A percentile compares a stretch with the other conserved stretches of the same genome.
phyloP scores from a whole-genome alignment of 2,329 filamentous ascomycete genomes.

The Aspergillus quadrilineatus region DNA sequence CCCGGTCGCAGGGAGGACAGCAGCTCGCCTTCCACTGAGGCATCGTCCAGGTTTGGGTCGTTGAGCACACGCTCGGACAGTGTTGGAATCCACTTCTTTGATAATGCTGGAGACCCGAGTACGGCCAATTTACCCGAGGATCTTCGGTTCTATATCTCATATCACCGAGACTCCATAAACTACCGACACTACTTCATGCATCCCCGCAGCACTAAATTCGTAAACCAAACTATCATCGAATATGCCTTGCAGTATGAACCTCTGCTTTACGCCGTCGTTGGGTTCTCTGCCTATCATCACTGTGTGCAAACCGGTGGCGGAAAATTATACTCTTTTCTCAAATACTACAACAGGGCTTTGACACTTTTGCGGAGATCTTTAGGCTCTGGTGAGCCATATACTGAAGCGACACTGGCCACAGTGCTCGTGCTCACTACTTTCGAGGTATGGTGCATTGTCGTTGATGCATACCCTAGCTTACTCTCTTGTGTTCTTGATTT shows the following conservation, averaged over 20 bases:
- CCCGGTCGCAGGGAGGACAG: constrained; percentile 47
- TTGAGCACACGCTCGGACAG: constrained; percentile 35
- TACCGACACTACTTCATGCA: constrained; percentile 80
- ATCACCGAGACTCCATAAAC: constrained; percentile 74
- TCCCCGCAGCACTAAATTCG: constrained; percentile 69
- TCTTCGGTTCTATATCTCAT: constrained; percentile 73
- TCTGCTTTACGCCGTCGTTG: constrained; percentile 80
- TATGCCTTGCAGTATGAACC: constrained; percentile 75
- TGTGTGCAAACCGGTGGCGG: constrained; percentile 69
- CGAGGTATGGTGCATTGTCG: constrained; percentile 61
- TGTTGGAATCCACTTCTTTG: constrained; percentile 27
- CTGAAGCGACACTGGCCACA: constrained; percentile 73
- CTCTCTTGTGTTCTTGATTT: not conserved
- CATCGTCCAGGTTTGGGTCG: constrained; percentile 40
- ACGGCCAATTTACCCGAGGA: constrained; percentile 55
- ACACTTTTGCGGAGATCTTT: constrained; percentile 71
- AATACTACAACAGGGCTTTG: constrained; percentile 88
- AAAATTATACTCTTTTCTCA: constrained; percentile 76
- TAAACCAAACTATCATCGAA: constrained; percentile 68
- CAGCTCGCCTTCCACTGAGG: constrained; percentile 54
- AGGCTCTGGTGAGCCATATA: constrained; percentile 68
- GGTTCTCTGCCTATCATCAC: constrained; percentile 84
- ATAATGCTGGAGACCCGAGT: constrained; percentile 25
- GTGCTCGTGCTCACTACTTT: constrained; percentile 91
- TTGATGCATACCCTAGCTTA: not conserved